Evolutionary conservation across 345 rosid genomes (phyloP).

Genomic region (Lepidium africanum): DNA sequence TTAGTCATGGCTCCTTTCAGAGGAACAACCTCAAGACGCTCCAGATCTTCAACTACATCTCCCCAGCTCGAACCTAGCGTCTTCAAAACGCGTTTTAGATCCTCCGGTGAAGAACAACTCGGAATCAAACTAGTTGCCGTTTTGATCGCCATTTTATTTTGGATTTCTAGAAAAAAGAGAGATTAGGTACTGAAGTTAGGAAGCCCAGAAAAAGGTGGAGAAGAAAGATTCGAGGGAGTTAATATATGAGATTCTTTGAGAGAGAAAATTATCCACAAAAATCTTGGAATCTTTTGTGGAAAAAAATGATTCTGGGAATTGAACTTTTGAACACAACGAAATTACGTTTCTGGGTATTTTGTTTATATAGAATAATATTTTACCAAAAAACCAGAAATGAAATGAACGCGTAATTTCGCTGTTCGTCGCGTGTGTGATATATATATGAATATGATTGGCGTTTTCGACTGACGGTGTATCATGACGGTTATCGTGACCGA

Average conservation of each 20-base stretch:
- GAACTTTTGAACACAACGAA: not conserved
- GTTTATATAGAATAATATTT: not conserved
- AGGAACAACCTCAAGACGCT: slow-evolving; percentile 46
- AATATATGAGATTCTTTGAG: not conserved
- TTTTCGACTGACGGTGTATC: not conserved
- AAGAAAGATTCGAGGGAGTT: slow-evolving; percentile 1
- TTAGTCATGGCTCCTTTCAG: slow-evolving; percentile 84
- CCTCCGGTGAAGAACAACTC: slow-evolving; percentile 41
- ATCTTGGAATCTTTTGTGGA: slow-evolving; percentile 12
- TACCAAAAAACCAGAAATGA: not conserved
- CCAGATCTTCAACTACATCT: slow-evolving; percentile 50
- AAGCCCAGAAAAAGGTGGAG: not conserved
- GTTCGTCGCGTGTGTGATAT: slow-evolving; percentile 2
- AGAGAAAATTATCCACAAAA: not conserved
- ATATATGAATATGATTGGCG: not conserved
- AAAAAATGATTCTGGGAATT: slow-evolving; percentile 4
- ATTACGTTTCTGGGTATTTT: slow-evolving; percentile 19
- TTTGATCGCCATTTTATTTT: slow-evolving; percentile 12
- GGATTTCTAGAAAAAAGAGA: too few species aligned
- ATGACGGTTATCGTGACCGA: slow-evolving; percentile 18
- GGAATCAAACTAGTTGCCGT: slow-evolving; percentile 4
- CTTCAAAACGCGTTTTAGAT: slow-evolving; percentile 41
- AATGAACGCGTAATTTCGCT: not conserved
- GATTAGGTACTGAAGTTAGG: too few species aligned
- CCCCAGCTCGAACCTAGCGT: slow-evolving; percentile 52